Conservation (phyloP, 495 filamentous ascomycete genomes). For the Aspergillus avenaceus region DNA sequence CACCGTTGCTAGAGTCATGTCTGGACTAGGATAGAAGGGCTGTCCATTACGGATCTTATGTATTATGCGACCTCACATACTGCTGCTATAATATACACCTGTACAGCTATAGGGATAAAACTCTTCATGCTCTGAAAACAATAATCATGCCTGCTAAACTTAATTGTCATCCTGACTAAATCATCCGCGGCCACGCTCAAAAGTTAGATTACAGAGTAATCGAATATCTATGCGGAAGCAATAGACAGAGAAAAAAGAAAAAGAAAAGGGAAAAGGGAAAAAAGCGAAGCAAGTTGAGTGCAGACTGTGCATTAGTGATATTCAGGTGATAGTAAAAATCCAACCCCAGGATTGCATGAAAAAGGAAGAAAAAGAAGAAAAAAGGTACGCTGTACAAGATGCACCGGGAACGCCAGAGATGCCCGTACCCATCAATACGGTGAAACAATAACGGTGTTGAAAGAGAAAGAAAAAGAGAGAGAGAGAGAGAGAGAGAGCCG, state of each 20-base stretch:
- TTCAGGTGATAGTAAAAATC: too few relatives aligned
- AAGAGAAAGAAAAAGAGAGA: neutral
- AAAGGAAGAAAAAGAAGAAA: neutral
- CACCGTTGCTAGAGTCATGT: neutral
- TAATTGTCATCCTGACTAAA: neutral
- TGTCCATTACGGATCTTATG: neutral
- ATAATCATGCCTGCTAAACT: neutral
- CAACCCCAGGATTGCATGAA: too few relatives aligned
- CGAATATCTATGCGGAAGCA: conserved; percentile 5
- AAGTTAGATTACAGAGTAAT: conserved; percentile 3
- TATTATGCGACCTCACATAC: neutral
- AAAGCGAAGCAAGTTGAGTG: neutral
- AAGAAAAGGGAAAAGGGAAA: neutral
- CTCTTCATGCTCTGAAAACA: neutral
- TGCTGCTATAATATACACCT: too few relatives aligned
- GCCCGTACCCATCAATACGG: too few relatives aligned
- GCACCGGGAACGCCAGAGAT: neutral
- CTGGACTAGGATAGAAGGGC: neutral
- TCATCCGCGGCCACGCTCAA: neutral
- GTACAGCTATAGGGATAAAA: too few relatives aligned
- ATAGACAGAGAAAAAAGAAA: neutral
- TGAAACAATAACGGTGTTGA: too few relatives aligned
- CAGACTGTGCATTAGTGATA: neutral
- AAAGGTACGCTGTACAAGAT: conserved; percentile 10
- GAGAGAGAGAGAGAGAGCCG: neutral